Evolutionary conservation across 208 protist genomes (phyloP).

Genomic region (Blastocrithidia nonstop): DNA sequence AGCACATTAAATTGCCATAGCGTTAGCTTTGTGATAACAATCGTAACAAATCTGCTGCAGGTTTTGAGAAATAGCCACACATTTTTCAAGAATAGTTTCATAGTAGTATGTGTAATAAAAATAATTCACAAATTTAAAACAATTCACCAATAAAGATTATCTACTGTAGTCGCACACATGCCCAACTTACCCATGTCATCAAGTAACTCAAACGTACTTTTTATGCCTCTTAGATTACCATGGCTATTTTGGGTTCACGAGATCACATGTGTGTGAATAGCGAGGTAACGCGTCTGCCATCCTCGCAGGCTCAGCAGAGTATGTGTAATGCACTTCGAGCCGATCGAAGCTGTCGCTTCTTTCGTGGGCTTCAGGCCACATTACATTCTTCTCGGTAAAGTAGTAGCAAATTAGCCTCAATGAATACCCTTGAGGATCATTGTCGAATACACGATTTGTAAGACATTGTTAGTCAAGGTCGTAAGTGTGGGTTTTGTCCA

Average conservation of each 20-base stretch:
- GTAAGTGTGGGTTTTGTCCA: slow-evolving; percentile 81
- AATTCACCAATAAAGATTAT: slow-evolving; percentile 46
- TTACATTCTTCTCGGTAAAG: too few relatives aligned
- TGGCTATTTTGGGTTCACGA: slow-evolving; percentile 88
- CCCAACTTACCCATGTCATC: slow-evolving; percentile 96
- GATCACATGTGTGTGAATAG: slow-evolving; percentile 95
- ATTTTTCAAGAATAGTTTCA: too few relatives aligned
- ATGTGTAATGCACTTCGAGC: slow-evolving; percentile 55
- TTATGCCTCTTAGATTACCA: slow-evolving; percentile 58
- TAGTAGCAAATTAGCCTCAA: too few relatives aligned
- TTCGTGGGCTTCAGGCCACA: slow-evolving; percentile 26
- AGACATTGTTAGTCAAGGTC: slow-evolving; percentile 75
- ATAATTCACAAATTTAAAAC: too few relatives aligned
- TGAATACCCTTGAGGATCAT: slow-evolving; percentile 9
- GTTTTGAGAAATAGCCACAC: too few relatives aligned
- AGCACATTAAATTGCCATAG: neutral
- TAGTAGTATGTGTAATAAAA: too few relatives aligned
- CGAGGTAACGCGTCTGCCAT: slow-evolving; percentile 51
- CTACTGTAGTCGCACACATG: slow-evolving; percentile 95
- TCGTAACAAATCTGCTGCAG: neutral
- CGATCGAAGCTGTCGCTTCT: slow-evolving; percentile 65
- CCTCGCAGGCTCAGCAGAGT: slow-evolving; percentile 38
- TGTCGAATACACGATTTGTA: slow-evolving; percentile 86
- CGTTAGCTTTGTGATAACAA: too few relatives aligned
- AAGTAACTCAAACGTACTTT: slow-evolving; percentile 88